Evolutionary conservation across 805 yeast species (phyloP), one percentile per base, ranked within the genome.

Genomic region (Saccharomycopsis vini): DNA sequence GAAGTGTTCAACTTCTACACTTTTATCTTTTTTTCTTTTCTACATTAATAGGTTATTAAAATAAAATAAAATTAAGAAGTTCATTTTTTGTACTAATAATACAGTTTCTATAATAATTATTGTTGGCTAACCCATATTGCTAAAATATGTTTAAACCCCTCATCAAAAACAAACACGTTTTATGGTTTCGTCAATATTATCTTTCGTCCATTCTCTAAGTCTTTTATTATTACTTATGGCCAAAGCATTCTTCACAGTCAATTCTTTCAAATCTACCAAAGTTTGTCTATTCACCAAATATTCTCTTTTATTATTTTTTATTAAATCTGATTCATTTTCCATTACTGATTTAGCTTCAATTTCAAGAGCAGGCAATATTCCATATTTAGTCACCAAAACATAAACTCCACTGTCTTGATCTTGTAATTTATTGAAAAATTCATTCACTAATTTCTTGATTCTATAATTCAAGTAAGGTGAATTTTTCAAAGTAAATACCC

Each of bases 361-460:
- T 36, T 51, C 26, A 37, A 49, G 36, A 30, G 45, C 43, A 2
- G 71, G 46, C 22, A 73, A 44, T 0, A 68, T 54, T 7, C 73
- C 85, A 56, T 66, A 78, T 39, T 84, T 72, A 10, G 87, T 72
- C 12, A 80, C 63, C 38, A 83, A 58, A 32, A 71, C 52, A 47
- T 77, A 77, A 0, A 76, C 67, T 7, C 88, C 87, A 43, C 69
- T 69, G 19, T 74, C 77, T 18, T 77, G 57, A n/a, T 61, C 58
- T 51, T 74, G 75, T 1, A 79, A 54, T n/a, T 61, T 63, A 47
- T 65, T 66, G 3, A 81, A 41, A 6, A 79, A 58, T 16, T 57
- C 57, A 18, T 65, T 54, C 4, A 81, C 57, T 40, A 63, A 57
- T 2, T 60, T 57, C 36, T 66, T 67, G 32, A 76, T 50, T 33